A percentile compares a stretch with the other conserved stretches of the same genome.
Conservation (phyloP, 169 alveolate genomes). For the Plasmodium knowlesi region DNA sequence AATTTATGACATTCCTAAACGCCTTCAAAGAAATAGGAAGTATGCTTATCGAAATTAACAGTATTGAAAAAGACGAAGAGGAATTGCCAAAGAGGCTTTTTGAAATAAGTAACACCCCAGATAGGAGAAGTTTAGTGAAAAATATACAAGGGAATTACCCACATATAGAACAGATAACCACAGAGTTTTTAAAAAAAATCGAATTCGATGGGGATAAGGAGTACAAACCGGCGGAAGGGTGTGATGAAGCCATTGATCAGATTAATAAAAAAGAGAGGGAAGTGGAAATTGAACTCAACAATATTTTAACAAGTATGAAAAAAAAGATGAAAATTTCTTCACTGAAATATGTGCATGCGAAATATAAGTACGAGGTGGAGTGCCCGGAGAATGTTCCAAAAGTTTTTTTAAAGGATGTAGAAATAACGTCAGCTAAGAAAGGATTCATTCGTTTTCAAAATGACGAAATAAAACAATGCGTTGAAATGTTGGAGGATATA, state of each 20-base stretch:
- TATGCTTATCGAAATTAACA: constrained; percentile 72
- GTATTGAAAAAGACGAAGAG: constrained; percentile 46
- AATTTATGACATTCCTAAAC: constrained; percentile 81
- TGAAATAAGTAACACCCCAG: constrained; percentile 68
- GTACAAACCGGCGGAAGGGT: constrained; percentile 78
- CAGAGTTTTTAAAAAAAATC: constrained; percentile 77
- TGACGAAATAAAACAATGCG: constrained; percentile 76
- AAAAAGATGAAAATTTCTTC: constrained; percentile 51
- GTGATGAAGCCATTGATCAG: constrained; percentile 70
- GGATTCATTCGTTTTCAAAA: constrained; percentile 91
- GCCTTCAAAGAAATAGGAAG: constrained; percentile 78
- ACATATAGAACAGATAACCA: constrained; percentile 72
- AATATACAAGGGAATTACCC: constrained; percentile 77
- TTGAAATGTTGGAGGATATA: constrained; percentile 89
- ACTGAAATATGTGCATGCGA: constrained; percentile 84
- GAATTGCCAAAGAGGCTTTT: constrained; percentile 26
- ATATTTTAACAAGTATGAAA: constrained; percentile 63
- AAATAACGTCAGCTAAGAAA: constrained; percentile 93
- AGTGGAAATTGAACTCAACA: constrained; percentile 47
- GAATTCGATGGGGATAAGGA: constrained; percentile 78
- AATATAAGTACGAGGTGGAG: constrained; percentile 93
- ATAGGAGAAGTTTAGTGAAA: constrained; percentile 11
- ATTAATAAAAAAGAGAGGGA: constrained; percentile 56
- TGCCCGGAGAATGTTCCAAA: constrained; percentile 86
- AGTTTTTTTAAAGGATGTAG: constrained; percentile 83